Conservation (phyloP, 2,329 filamentous ascomycete species). For the Exophiala sp. region DNA sequence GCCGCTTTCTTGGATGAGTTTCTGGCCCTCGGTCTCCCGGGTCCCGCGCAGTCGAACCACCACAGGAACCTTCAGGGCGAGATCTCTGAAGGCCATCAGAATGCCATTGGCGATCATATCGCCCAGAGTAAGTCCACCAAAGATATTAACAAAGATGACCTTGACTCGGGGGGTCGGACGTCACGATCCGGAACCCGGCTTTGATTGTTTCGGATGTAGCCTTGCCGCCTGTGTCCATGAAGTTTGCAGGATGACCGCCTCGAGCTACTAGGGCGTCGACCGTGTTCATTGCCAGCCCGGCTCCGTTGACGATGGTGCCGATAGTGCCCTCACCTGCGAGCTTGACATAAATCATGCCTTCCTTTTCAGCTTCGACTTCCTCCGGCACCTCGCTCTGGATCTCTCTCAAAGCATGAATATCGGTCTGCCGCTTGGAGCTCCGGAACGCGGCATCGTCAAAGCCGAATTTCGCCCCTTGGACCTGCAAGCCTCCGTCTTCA, state of each 20-base stretch:
- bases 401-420: constrained; percentile 55
- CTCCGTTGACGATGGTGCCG: constrained; percentile 76
- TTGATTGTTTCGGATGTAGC: constrained; percentile 77
- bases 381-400: constrained; percentile 47
- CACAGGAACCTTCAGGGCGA: constrained; percentile 62
- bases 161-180: constrained; percentile 65
- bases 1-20: constrained; percentile 62
- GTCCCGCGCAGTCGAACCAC: constrained; percentile 73
- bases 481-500: constrained; percentile 41
- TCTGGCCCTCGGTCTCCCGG: constrained; percentile 64
- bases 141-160: constrained; percentile 67
- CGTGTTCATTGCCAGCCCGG: constrained; percentile 86
- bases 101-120: constrained; percentile 78
- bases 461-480: constrained; percentile 53
- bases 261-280: constrained; percentile 67
- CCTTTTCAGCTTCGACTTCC: constrained; percentile 58
- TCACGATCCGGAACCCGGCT: constrained; percentile 66
- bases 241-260: constrained; percentile 69
- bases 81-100: constrained; percentile 63
- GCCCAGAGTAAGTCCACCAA: constrained; percentile 63
- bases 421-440: constrained; percentile 55
- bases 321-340: constrained; percentile 55
- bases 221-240: constrained; percentile 84
- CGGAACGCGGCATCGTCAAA: constrained; percentile 67
- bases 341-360: constrained; percentile 75